Evolutionary conservation across 2,329 filamentous ascomycete genomes (phyloP).

Genomic region (Zopfia rhizophila): DNA sequence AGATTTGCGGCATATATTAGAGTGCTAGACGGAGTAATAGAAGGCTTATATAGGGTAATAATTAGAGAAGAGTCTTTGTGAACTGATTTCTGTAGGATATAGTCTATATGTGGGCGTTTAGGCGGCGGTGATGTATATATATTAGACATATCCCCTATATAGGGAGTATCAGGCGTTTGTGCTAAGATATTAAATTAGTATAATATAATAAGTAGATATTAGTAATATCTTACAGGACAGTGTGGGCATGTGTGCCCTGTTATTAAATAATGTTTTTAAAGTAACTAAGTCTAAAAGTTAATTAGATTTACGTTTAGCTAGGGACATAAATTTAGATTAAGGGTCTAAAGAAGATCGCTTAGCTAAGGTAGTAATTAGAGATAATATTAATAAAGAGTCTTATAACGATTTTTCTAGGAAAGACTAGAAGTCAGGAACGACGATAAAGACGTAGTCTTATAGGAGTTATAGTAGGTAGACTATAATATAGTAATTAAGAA

Average conservation of each 20-base stretch:
- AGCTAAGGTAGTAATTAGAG: slow-evolving; percentile 6
- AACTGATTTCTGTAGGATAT: slow-evolving; percentile 7
- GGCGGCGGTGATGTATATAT: slow-evolving; percentile 5
- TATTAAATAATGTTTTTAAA: slow-evolving; percentile 2
- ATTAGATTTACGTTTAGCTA: slow-evolving; percentile 11
- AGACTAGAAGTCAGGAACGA: slow-evolving; percentile 7
- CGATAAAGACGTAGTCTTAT: slow-evolving; percentile 10
- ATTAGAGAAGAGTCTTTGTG: slow-evolving; percentile 6
- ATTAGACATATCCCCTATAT: slow-evolving; percentile 5
- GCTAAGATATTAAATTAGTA: slow-evolving; percentile 9
- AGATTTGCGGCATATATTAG: slow-evolving; percentile 5
- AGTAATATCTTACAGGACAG: slow-evolving; percentile 9
- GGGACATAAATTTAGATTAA: slow-evolving; percentile 12
- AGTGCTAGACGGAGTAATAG: slow-evolving; percentile 6
- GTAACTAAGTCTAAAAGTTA: slow-evolving; percentile 8
- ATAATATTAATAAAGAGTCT: slow-evolving; percentile 5
- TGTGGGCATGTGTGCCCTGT: slow-evolving; percentile 6
- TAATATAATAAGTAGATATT: slow-evolving; percentile 8
- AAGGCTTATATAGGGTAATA: slow-evolving; percentile 6
- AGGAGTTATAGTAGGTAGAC: slow-evolving; percentile 3
- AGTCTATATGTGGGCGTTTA: slow-evolving; percentile 8
- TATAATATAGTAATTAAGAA: too few species aligned
- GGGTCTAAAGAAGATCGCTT: slow-evolving; percentile 8
- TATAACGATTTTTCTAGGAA: slow-evolving; percentile 4
- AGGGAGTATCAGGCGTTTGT: slow-evolving; percentile 8